A percentile compares a stretch with the other conserved stretches of the same genome.
Evolutionary conservation across 2,329 filamentous ascomycete species (phyloP).

Genomic region (Pestalotiopsis sp.): DNA sequence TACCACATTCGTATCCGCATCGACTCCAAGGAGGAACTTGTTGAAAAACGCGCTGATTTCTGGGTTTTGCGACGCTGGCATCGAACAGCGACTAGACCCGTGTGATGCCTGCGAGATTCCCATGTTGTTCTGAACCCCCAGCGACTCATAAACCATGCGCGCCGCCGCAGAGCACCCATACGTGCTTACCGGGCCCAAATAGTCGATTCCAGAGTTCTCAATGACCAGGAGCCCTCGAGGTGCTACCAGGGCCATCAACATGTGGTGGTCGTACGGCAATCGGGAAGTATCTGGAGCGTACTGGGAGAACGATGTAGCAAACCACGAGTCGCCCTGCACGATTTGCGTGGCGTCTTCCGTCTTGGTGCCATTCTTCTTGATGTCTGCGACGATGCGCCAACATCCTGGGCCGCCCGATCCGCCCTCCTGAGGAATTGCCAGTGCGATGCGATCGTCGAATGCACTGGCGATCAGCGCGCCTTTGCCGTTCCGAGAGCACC

Average conservation of each 20-base stretch:
- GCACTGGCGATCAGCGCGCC: constrained; percentile 52
- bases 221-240: constrained; percentile 49
- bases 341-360: constrained; percentile 54
- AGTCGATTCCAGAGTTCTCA: constrained; percentile 49
- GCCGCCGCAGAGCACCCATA: constrained; percentile 40
- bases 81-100: constrained; percentile 15
- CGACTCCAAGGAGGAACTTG: constrained; percentile 17
- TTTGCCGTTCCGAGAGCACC: constrained; percentile 55
- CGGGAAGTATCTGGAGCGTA: constrained; percentile 48
- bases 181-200: constrained; percentile 47
- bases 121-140: constrained; percentile 25
- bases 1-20: constrained; percentile 14
- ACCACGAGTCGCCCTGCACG: constrained; percentile 56
- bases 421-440: constrained; percentile 52
- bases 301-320: constrained; percentile 51
- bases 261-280: constrained; percentile 52
- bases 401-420: constrained; percentile 51
- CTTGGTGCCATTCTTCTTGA: constrained; percentile 44
- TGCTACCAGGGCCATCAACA: constrained; percentile 49
- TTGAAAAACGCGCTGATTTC: constrained; percentile 20
- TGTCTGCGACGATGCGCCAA: constrained; percentile 41
- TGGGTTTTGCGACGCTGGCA: constrained; percentile 17
- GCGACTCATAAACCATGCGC: constrained; percentile 28
- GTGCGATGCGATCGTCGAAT: constrained; percentile 48
- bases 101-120: constrained; percentile 16